phyloP scores from a whole-genome alignment of 176 grass and related monocot genomes.

The Tillandsia fasciculata region DNA sequence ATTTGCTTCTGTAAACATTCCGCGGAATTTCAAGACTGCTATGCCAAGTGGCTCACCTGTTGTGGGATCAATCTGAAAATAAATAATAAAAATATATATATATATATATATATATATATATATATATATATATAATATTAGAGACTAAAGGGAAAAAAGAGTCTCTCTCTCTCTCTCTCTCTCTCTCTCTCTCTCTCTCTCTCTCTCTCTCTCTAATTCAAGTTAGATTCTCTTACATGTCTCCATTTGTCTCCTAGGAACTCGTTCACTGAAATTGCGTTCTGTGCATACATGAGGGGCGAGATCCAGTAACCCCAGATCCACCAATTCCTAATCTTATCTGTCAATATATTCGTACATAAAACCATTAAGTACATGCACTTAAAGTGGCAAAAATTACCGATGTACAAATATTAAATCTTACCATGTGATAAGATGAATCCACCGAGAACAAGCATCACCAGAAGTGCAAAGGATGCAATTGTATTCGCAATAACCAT shows the following conservation, averaged over 20 bases:
- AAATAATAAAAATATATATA: background rate
- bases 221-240: background rate
- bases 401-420: background rate
- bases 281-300: slow-evolving; percentile 52
- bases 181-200: too few relatives aligned
- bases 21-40: slow-evolving; percentile 37
- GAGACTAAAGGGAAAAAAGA: background rate
- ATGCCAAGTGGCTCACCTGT: slow-evolving; percentile 30
- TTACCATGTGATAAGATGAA: slow-evolving; percentile 52
- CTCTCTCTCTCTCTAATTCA: background rate
- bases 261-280: slow-evolving; percentile 42
- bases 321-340: slow-evolving; percentile 59
- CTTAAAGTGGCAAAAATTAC: background rate
- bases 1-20: slow-evolving; percentile 38
- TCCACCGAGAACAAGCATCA: slow-evolving; percentile 49
- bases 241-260: slow-evolving; percentile 48
- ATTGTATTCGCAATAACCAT: slow-evolving; percentile 60
- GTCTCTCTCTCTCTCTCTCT: too few relatives aligned
- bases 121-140: background rate
- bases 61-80: slow-evolving; percentile 22
- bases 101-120: slow-evolving; percentile 9
- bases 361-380: background rate
- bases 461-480: slow-evolving; percentile 40
- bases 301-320: slow-evolving; percentile 74
- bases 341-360: slow-evolving; percentile 23